Evolutionary conservation across 225 moss, liverwort and hornwort species (phyloP).

Genomic region (Pseudisothecium myosuroides): DNA sequence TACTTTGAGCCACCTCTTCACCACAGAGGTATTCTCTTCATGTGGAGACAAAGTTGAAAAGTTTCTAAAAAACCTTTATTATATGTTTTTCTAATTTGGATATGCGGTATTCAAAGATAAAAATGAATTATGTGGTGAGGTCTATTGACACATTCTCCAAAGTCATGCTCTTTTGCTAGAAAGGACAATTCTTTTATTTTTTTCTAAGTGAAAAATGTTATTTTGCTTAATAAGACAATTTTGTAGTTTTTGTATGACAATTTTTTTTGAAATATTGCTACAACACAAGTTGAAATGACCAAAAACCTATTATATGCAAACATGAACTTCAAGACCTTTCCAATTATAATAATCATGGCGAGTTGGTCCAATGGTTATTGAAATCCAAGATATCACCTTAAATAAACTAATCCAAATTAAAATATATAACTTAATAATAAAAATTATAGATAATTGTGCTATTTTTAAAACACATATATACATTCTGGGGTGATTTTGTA

Average conservation of each 20-base stretch:
- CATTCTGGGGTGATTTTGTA: rapidly evolving
- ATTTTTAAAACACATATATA: not conserved
- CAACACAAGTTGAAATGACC: not conserved
- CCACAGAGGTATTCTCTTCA: rapidly evolving
- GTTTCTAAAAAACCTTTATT: not conserved
- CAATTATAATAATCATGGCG: rapidly evolving
- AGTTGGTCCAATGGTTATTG: not conserved
- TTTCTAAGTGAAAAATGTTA: not conserved
- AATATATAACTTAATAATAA: not conserved
- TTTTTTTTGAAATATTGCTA: not conserved
- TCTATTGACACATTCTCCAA: not conserved
- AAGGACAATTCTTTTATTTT: not conserved
- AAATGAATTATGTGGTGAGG: not conserved
- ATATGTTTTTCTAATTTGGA: not conserved
- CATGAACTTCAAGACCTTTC: not conserved
- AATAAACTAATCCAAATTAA: not conserved
- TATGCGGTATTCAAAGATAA: too few species aligned
- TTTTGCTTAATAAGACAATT: not conserved
- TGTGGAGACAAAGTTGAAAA: not conserved
- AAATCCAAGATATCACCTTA: rapidly evolving
- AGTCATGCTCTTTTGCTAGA: not conserved
- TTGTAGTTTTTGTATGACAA: not conserved
- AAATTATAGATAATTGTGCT: not conserved
- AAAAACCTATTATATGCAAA: rapidly evolving
- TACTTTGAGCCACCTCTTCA: rapidly evolving